Percentiles rank a stretch among this genome's conserved stretches.
These are phyloP conservation scores for Fraxinus sp. DNA, from an alignment of 305 asterid genomes.

Conservation along the genomic window DNA sequence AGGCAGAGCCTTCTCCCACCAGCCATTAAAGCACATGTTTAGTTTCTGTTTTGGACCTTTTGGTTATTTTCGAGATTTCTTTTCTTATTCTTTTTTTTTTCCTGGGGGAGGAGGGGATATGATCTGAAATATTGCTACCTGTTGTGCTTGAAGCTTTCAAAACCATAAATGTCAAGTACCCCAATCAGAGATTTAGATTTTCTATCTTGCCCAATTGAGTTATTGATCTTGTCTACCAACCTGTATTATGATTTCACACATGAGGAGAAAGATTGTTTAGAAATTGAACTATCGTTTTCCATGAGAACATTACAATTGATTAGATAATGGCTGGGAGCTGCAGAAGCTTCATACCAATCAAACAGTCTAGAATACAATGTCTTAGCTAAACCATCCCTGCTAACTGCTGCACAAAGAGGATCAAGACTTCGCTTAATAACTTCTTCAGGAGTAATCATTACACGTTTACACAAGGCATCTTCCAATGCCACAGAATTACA, in stretches of 20 bases:
- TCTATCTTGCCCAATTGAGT: conserved; percentile 90
- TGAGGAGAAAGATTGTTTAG: conserved; percentile 15
- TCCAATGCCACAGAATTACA: conserved; percentile 82
- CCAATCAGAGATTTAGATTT: conserved; percentile 81
- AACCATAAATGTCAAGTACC: conserved; percentile 96
- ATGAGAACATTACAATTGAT: conserved; percentile 19
- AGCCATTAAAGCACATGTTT: conserved; percentile 17
- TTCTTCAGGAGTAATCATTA: conserved; percentile 99
- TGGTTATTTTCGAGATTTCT: conserved; percentile 10
- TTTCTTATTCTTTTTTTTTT: background rate
- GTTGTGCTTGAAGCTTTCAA: conserved; percentile 96
- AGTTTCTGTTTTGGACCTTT: conserved; percentile 1
- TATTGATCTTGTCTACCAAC: conserved; percentile 94
- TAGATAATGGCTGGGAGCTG: conserved; percentile 23
- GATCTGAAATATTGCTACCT: conserved; percentile 50
- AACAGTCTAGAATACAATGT: conserved; percentile 89
- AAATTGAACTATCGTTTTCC: conserved; percentile 14
- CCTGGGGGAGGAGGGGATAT: conserved; percentile 7
- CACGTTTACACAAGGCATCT: conserved; percentile 97
- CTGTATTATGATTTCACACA: conserved; percentile 42
- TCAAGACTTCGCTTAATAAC: conserved; percentile 97
- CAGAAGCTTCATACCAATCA: conserved; percentile 68
- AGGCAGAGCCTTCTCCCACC: conserved; percentile 22
- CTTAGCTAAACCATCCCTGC: conserved; percentile 98
- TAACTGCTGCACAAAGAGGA: conserved; percentile 86